phyloP scores from a whole-genome alignment of 257 asterid genomes.

The Vinca minor region DNA sequence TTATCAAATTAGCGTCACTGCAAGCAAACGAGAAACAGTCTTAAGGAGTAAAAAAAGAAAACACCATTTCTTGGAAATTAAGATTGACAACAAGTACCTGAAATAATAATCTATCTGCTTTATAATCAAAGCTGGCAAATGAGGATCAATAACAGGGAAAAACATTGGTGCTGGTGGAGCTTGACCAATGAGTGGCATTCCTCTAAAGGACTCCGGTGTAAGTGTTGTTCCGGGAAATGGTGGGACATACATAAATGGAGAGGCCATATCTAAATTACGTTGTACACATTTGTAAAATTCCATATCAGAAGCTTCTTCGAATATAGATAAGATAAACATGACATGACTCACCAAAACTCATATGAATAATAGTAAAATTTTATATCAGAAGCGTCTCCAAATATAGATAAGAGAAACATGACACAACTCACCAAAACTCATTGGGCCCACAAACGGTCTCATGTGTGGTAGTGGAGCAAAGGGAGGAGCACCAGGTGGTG shows the following conservation, averaged over 20 bases:
- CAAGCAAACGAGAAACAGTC: conserved; percentile 8
- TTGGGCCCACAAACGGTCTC: conserved; percentile 43
- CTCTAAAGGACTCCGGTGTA: conserved; percentile 51
- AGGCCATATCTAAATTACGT: conserved; percentile 66
- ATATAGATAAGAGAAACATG: not conserved
- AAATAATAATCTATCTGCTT: conserved; percentile 77
- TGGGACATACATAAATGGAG: conserved; percentile 40
- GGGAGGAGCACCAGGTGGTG: conserved; percentile 48
- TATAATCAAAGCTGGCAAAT: conserved; percentile 39
- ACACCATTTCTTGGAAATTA: not conserved
- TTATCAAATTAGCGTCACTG: conserved; percentile 73
- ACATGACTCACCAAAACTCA: too few species aligned
- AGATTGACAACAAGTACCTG: conserved; percentile 45
- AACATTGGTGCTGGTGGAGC: conserved; percentile 36
- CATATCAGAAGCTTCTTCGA: too few species aligned
- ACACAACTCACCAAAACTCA: conserved; percentile 53
- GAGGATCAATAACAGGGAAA: conserved; percentile 32
- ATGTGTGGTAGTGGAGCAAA: conserved; percentile 44
- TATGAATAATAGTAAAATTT: too few species aligned
- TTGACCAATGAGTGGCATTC: conserved; percentile 39
- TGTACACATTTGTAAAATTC: too few species aligned
- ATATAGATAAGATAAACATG: too few species aligned
- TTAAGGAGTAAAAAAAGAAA: not conserved
- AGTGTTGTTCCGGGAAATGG: too few species aligned
- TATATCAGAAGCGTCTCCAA: not conserved